Conservation (phyloP, 225 moss, liverwort and hornwort genomes). For the Rhytidiadelphus loreus region DNA sequence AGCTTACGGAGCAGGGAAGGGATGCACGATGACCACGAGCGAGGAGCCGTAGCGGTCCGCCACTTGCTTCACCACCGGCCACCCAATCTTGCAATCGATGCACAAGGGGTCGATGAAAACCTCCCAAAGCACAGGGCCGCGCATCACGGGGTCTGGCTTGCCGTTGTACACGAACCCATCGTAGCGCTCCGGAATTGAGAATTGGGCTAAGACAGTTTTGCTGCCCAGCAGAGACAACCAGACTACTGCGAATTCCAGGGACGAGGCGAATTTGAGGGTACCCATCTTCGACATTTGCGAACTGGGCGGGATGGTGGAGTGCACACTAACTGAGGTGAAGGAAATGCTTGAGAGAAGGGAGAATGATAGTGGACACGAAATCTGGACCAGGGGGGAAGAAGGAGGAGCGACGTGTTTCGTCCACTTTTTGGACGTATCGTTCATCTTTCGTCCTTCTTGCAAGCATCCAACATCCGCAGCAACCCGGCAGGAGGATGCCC, state of each 20-base stretch:
- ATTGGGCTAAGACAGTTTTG: conserved; percentile 16
- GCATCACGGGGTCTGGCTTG: neutral
- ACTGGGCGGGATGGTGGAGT: neutral
- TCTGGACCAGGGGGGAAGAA: neutral
- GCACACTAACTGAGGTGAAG: neutral
- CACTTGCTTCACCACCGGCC: conserved; percentile 70
- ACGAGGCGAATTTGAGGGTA: neutral
- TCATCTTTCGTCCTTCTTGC: neutral
- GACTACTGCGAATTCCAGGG: neutral
- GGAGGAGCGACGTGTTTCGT: neutral
- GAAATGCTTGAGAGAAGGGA: neutral
- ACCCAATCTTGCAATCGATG: conserved; percentile 65
- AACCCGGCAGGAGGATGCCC: neutral
- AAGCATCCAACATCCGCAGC: too few relatives aligned
- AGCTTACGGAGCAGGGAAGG: conserved; percentile 75
- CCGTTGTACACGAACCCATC: conserved; percentile 67
- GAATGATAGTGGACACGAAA: neutral
- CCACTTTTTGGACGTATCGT: neutral
- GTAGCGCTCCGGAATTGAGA: conserved; percentile 63
- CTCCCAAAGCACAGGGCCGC: conserved; percentile 65
- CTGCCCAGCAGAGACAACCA: neutral
- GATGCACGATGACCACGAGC: conserved; percentile 61
- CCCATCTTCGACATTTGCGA: neutral
- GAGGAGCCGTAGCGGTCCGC: conserved; percentile 46
- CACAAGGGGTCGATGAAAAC: conserved; percentile 79